phyloP scores from a whole-genome alignment of 2,329 filamentous ascomycete genomes.

The Aspergillus ruber region DNA sequence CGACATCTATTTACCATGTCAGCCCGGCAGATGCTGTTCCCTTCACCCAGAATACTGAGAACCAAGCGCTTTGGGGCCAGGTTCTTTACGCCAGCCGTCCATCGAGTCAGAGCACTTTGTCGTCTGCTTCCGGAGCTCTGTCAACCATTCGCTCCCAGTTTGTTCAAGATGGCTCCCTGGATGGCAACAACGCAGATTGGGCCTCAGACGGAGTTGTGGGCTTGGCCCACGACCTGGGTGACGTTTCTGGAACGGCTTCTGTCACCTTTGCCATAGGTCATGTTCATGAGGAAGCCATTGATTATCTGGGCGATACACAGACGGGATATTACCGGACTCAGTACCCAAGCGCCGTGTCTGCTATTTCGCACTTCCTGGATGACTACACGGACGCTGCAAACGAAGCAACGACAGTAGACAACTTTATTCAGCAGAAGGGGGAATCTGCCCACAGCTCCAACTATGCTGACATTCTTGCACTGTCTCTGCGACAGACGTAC shows the following conservation, averaged over 20 bases:
- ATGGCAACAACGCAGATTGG: conserved; percentile 16
- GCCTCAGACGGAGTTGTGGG: conserved; percentile 22
- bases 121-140: conserved; percentile 20
- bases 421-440: conserved; percentile 13
- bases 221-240: conserved; percentile 32
- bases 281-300: conserved; percentile 29
- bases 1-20: conserved; percentile 25
- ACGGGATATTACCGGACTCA: conserved; percentile 30
- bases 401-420: conserved; percentile 25
- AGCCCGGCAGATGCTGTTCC: conserved; percentile 18
- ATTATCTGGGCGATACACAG: conserved; percentile 29
- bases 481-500: conserved; percentile 35
- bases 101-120: conserved; percentile 14
- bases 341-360: conserved; percentile 21
- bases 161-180: conserved; percentile 22
- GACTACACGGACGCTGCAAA: conserved; percentile 29
- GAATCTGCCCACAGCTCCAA: conserved; percentile 21
- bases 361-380: conserved; percentile 30
- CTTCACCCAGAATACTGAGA: conserved; percentile 23
- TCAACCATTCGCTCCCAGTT: conserved; percentile 24
- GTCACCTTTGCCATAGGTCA: conserved; percentile 37
- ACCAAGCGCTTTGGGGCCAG: conserved; percentile 34
- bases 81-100: conserved; percentile 32
- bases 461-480: conserved; percentile 32
- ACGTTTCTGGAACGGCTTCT: conserved; percentile 13